Evolutionary conservation across 208 protist genomes (phyloP).

Genomic region (Porcisia hertigi): DNA sequence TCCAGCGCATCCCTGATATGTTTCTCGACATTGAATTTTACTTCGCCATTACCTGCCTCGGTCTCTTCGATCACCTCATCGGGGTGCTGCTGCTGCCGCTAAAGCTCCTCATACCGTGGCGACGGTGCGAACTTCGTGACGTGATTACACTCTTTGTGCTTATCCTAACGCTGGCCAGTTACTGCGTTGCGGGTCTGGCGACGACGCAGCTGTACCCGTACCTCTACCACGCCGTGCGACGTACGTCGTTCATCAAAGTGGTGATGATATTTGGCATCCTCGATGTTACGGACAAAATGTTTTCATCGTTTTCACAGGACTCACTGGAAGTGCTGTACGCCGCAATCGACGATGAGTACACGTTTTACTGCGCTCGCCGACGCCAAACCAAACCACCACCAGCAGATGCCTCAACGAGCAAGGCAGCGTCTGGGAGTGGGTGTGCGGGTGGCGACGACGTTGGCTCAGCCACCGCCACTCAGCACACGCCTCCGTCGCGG

Average conservation of each 20-base stretch:
- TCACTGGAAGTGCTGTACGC: conserved; percentile 70
- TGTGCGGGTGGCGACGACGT: not conserved
- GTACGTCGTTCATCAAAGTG: conserved; percentile 84
- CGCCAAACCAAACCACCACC: not conserved
- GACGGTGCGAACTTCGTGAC: conserved; percentile 13
- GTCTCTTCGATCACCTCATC: conserved; percentile 16
- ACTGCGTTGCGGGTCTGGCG: conserved; percentile 6
- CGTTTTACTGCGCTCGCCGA: conserved; percentile 4
- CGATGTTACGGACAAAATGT: conserved; percentile 91
- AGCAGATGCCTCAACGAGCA: not conserved
- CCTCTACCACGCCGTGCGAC: conserved; percentile 23
- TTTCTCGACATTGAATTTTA: conserved; percentile 14
- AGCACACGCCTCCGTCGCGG: conserved; percentile 10
- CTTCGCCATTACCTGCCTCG: conserved; percentile 19
- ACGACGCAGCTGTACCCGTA: conserved; percentile 23
- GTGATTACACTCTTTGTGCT: conserved; percentile 8
- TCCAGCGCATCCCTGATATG: conserved; percentile 17
- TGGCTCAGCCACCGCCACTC: not conserved
- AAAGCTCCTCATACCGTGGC: conserved; percentile 8
- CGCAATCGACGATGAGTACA: conserved; percentile 21
- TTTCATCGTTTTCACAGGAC: conserved; percentile 91
- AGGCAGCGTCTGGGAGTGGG: not conserved
- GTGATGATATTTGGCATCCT: conserved; percentile 96
- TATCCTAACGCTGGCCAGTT: conserved; percentile 5
- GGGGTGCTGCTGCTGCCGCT: conserved; percentile 12